Evolutionary conservation across 2,329 filamentous ascomycete genomes (phyloP).

Genomic region (Hypocrella siamensis): DNA sequence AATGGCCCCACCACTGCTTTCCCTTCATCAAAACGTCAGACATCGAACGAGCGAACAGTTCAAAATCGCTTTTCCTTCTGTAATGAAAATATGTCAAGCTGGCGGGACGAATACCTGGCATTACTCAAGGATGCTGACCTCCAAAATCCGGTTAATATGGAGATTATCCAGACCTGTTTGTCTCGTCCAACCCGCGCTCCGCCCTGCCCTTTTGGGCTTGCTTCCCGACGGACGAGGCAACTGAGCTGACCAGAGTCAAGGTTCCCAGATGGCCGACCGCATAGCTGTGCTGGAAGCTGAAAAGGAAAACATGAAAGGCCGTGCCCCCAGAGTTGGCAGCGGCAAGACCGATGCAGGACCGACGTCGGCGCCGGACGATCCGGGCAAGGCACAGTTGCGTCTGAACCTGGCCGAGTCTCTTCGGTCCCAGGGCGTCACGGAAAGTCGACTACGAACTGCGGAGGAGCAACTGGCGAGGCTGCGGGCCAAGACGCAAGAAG

Average conservation of each 20-base stretch:
- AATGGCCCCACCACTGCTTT: too few relatives aligned
- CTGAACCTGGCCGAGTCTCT: slow-evolving; percentile 64
- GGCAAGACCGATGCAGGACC: neutral
- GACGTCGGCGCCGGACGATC: slow-evolving; percentile 11
- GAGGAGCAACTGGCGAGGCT: slow-evolving; percentile 49
- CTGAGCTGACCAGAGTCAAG: slow-evolving; percentile 22
- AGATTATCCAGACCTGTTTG: slow-evolving; percentile 68
- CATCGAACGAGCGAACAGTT: too few relatives aligned
- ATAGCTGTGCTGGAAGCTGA: slow-evolving; percentile 47
- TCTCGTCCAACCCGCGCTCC: slow-evolving; percentile 5
- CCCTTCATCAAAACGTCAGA: too few relatives aligned
- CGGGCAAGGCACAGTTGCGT: slow-evolving; percentile 33
- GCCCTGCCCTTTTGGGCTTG: slow-evolving; percentile 3
- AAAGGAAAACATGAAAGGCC: slow-evolving; percentile 24
- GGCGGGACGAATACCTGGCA: slow-evolving; percentile 68
- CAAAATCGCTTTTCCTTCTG: neutral
- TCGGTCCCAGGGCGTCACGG: slow-evolving; percentile 53
- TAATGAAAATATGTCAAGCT: slow-evolving; percentile 38
- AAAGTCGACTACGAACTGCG: slow-evolving; percentile 44
- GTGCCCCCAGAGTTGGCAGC: slow-evolving; percentile 11
- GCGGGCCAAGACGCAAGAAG: slow-evolving; percentile 26
- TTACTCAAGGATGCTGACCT: slow-evolving; percentile 59
- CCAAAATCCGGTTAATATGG: slow-evolving; percentile 43
- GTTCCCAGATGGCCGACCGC: slow-evolving; percentile 51
- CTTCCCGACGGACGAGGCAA: neutral